Conservation (phyloP, 345 rosid genomes). For the Eutrema yunnanense region DNA sequence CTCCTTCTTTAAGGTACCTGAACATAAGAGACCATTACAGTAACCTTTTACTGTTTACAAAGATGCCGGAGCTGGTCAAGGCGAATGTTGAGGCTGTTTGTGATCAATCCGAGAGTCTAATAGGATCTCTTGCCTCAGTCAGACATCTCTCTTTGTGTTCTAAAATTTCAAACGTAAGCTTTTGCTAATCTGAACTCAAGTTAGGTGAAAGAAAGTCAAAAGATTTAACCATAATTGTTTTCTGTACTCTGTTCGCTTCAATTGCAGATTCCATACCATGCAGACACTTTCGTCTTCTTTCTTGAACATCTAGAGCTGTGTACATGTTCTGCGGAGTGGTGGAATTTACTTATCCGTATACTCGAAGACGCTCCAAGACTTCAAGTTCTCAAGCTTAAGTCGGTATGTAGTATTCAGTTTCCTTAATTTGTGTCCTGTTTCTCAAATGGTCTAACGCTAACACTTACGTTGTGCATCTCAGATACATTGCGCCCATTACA, state of each 20-base stretch:
- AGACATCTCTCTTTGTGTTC: neutral
- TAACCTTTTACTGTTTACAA: neutral
- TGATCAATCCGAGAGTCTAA: neutral
- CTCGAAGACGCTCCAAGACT: neutral
- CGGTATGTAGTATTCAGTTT: neutral
- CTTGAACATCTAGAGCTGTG: conserved; percentile 17
- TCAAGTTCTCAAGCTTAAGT: conserved; percentile 3
- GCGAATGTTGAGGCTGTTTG: conserved; percentile 2
- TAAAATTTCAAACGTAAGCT: neutral
- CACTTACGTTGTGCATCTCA: neutral
- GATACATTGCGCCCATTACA: neutral
- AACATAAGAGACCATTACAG: neutral
- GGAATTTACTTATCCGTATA: neutral
- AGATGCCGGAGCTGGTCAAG: neutral
- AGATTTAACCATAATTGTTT: too few species aligned
- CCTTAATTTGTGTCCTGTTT: neutral
- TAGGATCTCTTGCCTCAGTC: neutral
- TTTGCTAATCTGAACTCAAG: neutral
- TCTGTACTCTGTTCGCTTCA: neutral
- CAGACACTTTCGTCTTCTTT: too few species aligned
- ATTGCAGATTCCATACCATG: neutral
- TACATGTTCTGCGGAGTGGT: neutral
- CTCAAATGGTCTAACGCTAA: neutral
- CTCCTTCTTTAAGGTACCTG: neutral
- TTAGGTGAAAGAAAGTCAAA: neutral